These are phyloP conservation scores for Orbilia oligospora DNA, from an alignment of 2,329 filamentous ascomycete species.

Conservation along the genomic window DNA sequence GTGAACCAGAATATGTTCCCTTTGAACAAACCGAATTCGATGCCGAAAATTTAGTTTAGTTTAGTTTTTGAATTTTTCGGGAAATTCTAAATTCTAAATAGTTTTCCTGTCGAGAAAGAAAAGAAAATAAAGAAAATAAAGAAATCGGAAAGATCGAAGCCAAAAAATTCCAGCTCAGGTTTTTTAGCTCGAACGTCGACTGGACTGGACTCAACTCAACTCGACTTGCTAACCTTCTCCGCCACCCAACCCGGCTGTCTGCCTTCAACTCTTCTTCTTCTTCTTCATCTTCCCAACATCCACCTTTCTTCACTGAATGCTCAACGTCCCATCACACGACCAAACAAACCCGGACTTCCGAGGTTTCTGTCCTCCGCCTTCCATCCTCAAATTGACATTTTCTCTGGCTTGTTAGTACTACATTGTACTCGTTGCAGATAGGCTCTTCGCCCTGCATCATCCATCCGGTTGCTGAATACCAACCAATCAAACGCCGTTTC, in stretches of 20 bases:
- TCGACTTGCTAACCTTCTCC: conserved; percentile 43
- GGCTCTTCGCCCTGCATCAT: conserved; percentile 52
- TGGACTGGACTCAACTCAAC: background rate
- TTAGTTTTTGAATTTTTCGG: no score
- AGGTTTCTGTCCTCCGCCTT: conserved; percentile 11
- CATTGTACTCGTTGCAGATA: conserved; percentile 34
- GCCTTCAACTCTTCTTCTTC: conserved; percentile 25
- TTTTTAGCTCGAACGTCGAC: conserved; percentile 61
- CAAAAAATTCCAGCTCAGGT: conserved; percentile 37
- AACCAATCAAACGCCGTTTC: conserved; percentile 60
- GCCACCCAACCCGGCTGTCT: conserved; percentile 41
- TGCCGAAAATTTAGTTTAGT: conserved; percentile 26
- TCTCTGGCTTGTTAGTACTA: conserved; percentile 33
- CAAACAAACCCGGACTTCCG: conserved; percentile 32
- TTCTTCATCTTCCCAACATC: conserved; percentile 10
- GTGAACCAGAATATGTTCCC: background rate
- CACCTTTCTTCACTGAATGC: background rate
- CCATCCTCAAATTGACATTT: conserved; percentile 32
- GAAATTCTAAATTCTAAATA: no score
- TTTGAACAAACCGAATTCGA: conserved; percentile 19
- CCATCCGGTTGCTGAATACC: conserved; percentile 22
- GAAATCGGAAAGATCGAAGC: conserved; percentile 16
- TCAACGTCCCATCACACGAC: conserved; percentile 57
- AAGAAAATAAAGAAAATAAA: background rate
- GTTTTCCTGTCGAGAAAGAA: background rate